A percentile compares a stretch with the other conserved stretches of the same genome.
phyloP scores from a whole-genome alignment of 208 protist species.

The Trypanosoma avium region DNA sequence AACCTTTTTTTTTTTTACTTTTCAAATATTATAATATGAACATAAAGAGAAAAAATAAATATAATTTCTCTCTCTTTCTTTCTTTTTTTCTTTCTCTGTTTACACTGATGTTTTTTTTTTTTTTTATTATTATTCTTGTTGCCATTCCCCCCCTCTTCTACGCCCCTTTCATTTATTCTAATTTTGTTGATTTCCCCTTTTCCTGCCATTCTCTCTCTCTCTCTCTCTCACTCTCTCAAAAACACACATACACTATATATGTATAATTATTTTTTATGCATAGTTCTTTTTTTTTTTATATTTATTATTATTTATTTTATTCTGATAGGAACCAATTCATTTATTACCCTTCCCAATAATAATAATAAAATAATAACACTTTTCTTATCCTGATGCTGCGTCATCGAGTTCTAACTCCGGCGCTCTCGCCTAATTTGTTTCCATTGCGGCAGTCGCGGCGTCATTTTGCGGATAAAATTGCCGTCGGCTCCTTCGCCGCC shows the following conservation, averaged over 20 bases:
- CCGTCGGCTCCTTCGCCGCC: slow-evolving; percentile 64
- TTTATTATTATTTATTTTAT: slow-evolving; percentile 11
- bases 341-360: too few relatives aligned
- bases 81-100: too few relatives aligned
- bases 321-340: too few relatives aligned
- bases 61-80: neutral
- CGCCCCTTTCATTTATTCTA: slow-evolving; percentile 2
- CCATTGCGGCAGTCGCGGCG: slow-evolving; percentile 31
- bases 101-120: slow-evolving; percentile 18
- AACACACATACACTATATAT: too few relatives aligned
- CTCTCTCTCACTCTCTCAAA: too few relatives aligned
- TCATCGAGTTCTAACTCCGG: slow-evolving; percentile 11
- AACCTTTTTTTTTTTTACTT: slow-evolving; percentile 10
- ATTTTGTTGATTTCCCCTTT: too few relatives aligned
- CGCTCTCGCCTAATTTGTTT: neutral
- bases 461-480: slow-evolving; percentile 76
- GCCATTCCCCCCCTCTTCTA: too few relatives aligned
- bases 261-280: too few relatives aligned
- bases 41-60: neutral
- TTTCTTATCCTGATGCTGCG: slow-evolving; percentile 31
- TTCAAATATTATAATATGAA: neutral
- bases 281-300: slow-evolving; percentile 3
- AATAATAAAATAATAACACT: neutral
- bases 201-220: too few relatives aligned
- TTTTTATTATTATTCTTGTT: slow-evolving; percentile 12